Conservation (phyloP, 306 rosid species). For the Crataegus laevigata region DNA sequence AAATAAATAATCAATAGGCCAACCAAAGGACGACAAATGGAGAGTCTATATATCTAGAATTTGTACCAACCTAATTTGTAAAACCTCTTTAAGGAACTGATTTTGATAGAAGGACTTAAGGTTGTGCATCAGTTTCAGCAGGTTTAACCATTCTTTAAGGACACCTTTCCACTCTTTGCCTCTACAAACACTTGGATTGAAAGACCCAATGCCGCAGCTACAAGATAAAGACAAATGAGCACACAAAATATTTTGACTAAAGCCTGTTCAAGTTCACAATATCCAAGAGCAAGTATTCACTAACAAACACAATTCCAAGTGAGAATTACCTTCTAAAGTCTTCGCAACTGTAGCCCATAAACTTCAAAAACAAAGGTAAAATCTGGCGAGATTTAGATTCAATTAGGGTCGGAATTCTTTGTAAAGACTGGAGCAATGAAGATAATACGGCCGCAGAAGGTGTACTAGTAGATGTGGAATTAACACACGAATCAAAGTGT, state of each 20-base stretch:
- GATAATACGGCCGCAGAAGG: constrained; percentile 50
- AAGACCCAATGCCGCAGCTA: constrained; percentile 63
- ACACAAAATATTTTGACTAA: not conserved
- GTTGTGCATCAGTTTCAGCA: constrained; percentile 70
- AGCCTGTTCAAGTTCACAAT: not conserved
- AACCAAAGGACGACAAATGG: not conserved
- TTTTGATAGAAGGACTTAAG: constrained; percentile 49
- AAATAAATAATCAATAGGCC: not conserved
- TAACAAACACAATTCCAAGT: constrained; percentile 9
- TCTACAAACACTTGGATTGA: constrained; percentile 59
- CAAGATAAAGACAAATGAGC: constrained; percentile 25
- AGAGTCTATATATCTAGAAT: not conserved
- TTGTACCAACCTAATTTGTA: constrained; percentile 63
- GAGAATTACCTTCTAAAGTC: constrained; percentile 45
- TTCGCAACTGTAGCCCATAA: constrained; percentile 60
- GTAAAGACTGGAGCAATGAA: constrained; percentile 68
- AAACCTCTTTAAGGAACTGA: constrained; percentile 68
- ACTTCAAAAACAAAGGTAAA: constrained; percentile 59
- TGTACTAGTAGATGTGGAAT: constrained; percentile 49
- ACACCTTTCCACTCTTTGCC: constrained; percentile 83
- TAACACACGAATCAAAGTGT: constrained; percentile 39
- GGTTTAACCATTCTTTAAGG: constrained; percentile 89
- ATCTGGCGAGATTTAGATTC: constrained; percentile 61
- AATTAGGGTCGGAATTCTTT: constrained; percentile 48
- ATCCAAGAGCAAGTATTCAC: not conserved